Conservation (phyloP, 129 eudicot species). For the Pulicaria dysenterica region DNA sequence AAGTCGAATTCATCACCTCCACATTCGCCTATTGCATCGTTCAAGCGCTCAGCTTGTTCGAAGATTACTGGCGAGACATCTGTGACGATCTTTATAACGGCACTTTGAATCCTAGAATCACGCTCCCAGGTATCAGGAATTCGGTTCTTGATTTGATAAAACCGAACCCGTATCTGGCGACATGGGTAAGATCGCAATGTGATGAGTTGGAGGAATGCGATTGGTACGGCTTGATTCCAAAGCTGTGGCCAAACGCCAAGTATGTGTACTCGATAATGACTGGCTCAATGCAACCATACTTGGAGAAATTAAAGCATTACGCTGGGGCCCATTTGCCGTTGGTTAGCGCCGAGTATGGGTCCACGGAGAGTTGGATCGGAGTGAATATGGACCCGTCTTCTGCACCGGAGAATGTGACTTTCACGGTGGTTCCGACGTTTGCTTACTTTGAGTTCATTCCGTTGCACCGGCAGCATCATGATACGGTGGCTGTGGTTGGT, state of each 20-base stretch:
- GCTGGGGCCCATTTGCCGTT: constrained; percentile 68
- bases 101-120: constrained; percentile 50
- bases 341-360: constrained; percentile 88
- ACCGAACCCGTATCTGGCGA: constrained; percentile 50
- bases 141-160: constrained; percentile 43
- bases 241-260: constrained; percentile 78
- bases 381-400: constrained; percentile 67
- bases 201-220: constrained; percentile 40
- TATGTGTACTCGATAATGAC: constrained; percentile 85
- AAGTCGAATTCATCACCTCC: constrained; percentile 73
- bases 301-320: constrained; percentile 66
- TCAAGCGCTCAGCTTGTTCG: constrained; percentile 66
- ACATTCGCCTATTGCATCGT: constrained; percentile 72
- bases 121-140: constrained; percentile 36
- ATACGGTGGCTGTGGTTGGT: neutral
- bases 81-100: constrained; percentile 68
- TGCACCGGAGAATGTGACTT: constrained; percentile 64
- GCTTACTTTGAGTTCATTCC: constrained; percentile 89
- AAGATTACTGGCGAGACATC: constrained; percentile 60
- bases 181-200: constrained; percentile 41
- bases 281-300: constrained; percentile 81
- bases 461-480: constrained; percentile 41
- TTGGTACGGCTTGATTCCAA: constrained; percentile 69
- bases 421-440: constrained; percentile 74
- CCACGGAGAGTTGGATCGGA: constrained; percentile 94